Base-by-base conservation (phyloP, 1,284 basidiomycete species). In the Trichosporon faecale region DNA sequence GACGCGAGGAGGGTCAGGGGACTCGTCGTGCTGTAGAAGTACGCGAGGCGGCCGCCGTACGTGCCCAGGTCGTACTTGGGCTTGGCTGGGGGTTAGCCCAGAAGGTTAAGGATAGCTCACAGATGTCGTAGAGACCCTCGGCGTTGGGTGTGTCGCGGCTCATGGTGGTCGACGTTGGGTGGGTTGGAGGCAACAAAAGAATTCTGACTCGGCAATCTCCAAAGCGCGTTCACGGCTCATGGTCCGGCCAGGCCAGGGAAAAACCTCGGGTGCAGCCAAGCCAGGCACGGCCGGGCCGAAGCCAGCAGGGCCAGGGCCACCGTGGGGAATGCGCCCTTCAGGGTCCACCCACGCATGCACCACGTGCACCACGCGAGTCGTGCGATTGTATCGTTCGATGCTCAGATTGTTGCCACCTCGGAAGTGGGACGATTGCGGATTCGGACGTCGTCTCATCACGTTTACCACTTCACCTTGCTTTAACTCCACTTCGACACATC, bases 1-100 rank as follows among this genome's bases (percentile, higher is more conserved):
- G 84, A 83, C 0, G 85, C 85, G 61, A 87, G 79, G 25, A 87
- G 81, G 5, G 86, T 87, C 18, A 87, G 76, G 0, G 86, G 86
- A 2, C 85, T 86, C 0, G 86, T 87, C 60, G 85, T 84, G 4
- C 80, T 82, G 74, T 86, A 85, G 75, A 87, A 87, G 76, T 87
- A 85, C 8, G 76, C 69, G 7, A 87, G 76, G 25, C 86, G 83
- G n/a, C 86, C 86, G 33, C 74, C 82, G 70, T 81, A 81, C 31
- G 78, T 78, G 52, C 68, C 69, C 18, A 81, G 73, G 72, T 80
- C 78, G 69, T 78, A 81, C 69, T 76, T 76, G 18, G 79, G 78
- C 70, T 77, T 73, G 57, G 79, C 79, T 80, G 67, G 3, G 3
- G 14, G 70, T 65, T 14, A 69, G 61, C 63, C 33, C 1, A 16